Conservation (phyloP, 495 filamentous ascomycete species). For the Penicillium cataractarum region DNA sequence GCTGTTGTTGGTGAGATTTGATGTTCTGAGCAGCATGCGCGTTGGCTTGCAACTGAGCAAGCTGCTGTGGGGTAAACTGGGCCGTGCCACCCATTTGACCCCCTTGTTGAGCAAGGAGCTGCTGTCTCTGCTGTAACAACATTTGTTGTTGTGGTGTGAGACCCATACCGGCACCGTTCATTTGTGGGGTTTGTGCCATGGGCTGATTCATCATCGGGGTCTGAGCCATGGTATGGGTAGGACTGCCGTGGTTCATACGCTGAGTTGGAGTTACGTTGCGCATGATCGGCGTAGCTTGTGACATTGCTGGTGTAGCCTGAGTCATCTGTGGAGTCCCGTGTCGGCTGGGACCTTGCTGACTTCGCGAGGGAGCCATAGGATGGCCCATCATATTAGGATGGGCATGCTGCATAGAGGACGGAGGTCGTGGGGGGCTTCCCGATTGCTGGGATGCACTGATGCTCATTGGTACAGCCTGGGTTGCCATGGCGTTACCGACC, state of each 20-base stretch:
- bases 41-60: conserved; percentile 48
- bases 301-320: conserved; percentile 77
- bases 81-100: conserved; percentile 41
- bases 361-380: conserved; percentile 75
- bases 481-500: conserved; percentile 56
- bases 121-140: conserved; percentile 52
- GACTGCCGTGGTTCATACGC: conserved; percentile 72
- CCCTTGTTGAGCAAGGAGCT: conserved; percentile 51
- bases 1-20: conserved; percentile 50
- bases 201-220: conserved; percentile 60
- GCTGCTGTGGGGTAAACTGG: conserved; percentile 52
- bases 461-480: conserved; percentile 72
- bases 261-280: conserved; percentile 71
- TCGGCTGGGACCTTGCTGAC: conserved; percentile 75
- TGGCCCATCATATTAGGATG: conserved; percentile 68
- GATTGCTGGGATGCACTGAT: conserved; percentile 76
- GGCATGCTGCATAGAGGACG: conserved; percentile 75
- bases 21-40: conserved; percentile 60
- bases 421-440: conserved; percentile 73
- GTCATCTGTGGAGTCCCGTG: conserved; percentile 83
- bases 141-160: conserved; percentile 51
- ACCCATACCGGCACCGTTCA: conserved; percentile 37
- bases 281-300: conserved; percentile 70
- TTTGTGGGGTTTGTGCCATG: conserved; percentile 50
- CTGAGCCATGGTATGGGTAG: conserved; percentile 61